Base-by-base conservation (phyloP, 805 yeast genomes). In the Metschnikowia anglica region DNA sequence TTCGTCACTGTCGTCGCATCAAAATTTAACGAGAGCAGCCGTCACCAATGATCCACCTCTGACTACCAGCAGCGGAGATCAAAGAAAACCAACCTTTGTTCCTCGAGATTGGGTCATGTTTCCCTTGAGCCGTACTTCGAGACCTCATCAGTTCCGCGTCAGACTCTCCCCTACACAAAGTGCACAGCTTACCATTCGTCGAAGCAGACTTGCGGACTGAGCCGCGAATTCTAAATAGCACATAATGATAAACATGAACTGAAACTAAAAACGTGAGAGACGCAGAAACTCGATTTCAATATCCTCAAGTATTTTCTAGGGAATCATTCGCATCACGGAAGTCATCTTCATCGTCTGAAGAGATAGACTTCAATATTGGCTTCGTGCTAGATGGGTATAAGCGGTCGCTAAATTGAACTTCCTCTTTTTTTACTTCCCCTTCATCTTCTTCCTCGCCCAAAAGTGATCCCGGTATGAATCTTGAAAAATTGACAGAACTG, bases 31-130 rank as follows among this genome's bases (percentile, higher is more conserved):
- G n/a, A n/a, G n/a, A n/a, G n/a, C n/a, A n/a, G n/a, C n/a, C n/a
- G n/a, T n/a, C n/a, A n/a, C n/a, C n/a, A n/a, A n/a, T n/a, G n/a
- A n/a, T n/a, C n/a, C n/a, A n/a, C n/a, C n/a, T n/a, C n/a, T n/a
- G n/a, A n/a, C n/a, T n/a, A n/a, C n/a, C n/a, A 10, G 25, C 7
- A 23, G 25, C 10, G 25, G 25, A n/a, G 6, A 8, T 17, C 36
- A 5, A 13, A 11, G 8, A 11, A 4, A 6, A 28, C 19, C 25
- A 15, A 6, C 24, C 10, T 37, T 35, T 16, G 41, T 46, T n/a
- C 49, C 49, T 2, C 40, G 41, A 3, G 49, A 46, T 24, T 46
- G 49, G 49, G 18, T 28, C 3, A 13, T 26, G 16, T 37, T 42
- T 18, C 39, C 46, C 9, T 13, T 46, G 12, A 26, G 32, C 3